Conservation (phyloP, 2,329 filamentous ascomycete genomes). For the Stachybotrys echinatus region DNA sequence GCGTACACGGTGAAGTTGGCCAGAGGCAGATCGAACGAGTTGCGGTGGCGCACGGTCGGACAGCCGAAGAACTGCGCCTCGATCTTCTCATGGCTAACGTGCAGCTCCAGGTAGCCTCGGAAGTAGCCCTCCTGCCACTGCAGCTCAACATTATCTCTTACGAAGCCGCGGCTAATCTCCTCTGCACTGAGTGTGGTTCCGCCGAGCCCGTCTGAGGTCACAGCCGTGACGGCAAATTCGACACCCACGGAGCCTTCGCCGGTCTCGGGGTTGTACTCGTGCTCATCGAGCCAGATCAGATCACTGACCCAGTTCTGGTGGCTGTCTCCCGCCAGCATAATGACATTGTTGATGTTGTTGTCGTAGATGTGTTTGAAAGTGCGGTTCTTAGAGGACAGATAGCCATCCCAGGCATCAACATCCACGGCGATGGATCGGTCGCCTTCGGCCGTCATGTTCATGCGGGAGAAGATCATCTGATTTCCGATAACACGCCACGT, state of each 20-base stretch:
- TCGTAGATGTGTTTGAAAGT: constrained; percentile 62
- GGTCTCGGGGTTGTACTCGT: constrained; percentile 46
- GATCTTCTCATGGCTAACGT: constrained; percentile 49
- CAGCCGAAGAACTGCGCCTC: constrained; percentile 59
- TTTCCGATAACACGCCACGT: constrained; percentile 68
- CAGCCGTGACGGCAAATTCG: constrained; percentile 63
- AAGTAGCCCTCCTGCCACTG: constrained; percentile 73
- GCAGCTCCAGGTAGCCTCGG: constrained; percentile 65
- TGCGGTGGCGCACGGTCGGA: constrained; percentile 53
- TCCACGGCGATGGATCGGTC: constrained; percentile 18
- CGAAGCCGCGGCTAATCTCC: constrained; percentile 39
- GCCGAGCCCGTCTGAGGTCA: constrained; percentile 53
- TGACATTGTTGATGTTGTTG: constrained; percentile 66
- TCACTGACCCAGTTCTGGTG: constrained; percentile 61
- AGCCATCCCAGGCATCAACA: constrained; percentile 41
- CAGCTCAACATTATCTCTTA: constrained; percentile 52
- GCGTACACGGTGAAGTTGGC: constrained; percentile 65
- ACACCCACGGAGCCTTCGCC: constrained; percentile 54
- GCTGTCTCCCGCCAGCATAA: constrained; percentile 66
- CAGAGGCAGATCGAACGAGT: constrained; percentile 58
- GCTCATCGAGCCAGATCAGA: constrained; percentile 50
- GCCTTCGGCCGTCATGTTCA: constrained; percentile 25
- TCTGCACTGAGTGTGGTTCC: constrained; percentile 51
- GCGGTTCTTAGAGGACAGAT: constrained; percentile 64
- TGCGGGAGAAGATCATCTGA: constrained; percentile 61